These are phyloP conservation scores for Choanephora cucurbitarum DNA, from an alignment of 371 early-diverging fungal genomes.

Conservation along the genomic window DNA sequence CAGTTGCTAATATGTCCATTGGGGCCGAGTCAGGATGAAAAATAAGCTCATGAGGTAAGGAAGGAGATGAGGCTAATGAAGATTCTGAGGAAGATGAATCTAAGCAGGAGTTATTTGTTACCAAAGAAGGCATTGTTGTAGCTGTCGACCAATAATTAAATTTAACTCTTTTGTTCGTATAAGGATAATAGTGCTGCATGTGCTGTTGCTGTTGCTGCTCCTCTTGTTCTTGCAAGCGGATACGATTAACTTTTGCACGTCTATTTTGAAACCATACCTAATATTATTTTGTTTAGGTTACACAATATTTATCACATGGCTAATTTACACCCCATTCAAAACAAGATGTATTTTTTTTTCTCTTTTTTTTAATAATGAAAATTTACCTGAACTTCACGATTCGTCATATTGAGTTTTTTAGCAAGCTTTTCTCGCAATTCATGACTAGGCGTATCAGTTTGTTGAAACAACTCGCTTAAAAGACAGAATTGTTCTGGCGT, in stretches of 20 bases:
- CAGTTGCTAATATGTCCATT: slow-evolving; percentile 50
- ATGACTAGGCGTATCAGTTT: slow-evolving; percentile 89
- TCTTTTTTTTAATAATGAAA: slow-evolving; percentile 5
- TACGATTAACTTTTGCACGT: slow-evolving; percentile 29
- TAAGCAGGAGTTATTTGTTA: not conserved
- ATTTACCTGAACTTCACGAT: slow-evolving; percentile 87
- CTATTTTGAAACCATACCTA: slow-evolving; percentile 39
- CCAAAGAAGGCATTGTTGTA: slow-evolving; percentile 2
- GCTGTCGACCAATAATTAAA: slow-evolving; percentile 19
- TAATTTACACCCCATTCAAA: slow-evolving; percentile 4
- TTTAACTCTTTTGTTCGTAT: slow-evolving; percentile 11
- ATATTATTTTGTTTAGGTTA: slow-evolving; percentile 12
- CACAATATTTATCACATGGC: slow-evolving; percentile 16
- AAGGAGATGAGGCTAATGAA: slow-evolving; percentile 19
- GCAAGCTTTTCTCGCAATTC: slow-evolving; percentile 84
- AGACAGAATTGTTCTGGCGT: slow-evolving; percentile 71
- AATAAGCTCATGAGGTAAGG: slow-evolving; percentile 24
- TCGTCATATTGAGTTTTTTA: slow-evolving; percentile 87
- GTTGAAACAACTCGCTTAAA: slow-evolving; percentile 67
- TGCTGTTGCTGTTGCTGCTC: slow-evolving; percentile 6
- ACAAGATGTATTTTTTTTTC: not conserved
- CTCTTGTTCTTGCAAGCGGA: slow-evolving; percentile 20
- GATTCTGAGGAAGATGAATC: slow-evolving; percentile 19
- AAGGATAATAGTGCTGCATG: slow-evolving; percentile 1
- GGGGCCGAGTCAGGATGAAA: slow-evolving; percentile 27